Conservation (phyloP, 345 rosid genomes). For the Kernera saxatilis region DNA sequence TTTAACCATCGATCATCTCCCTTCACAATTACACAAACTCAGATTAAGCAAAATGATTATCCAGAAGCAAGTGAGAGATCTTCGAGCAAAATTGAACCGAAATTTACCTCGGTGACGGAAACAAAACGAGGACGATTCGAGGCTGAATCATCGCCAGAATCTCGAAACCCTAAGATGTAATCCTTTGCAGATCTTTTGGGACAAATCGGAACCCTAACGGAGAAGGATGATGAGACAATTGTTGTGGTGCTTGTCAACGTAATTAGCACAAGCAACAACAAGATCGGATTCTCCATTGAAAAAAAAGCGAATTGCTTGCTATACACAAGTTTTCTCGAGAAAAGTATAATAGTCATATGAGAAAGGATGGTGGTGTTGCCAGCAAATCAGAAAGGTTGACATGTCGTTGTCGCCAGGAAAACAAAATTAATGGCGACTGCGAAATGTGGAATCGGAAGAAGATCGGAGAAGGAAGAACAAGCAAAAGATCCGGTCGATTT, state of each 20-base stretch:
- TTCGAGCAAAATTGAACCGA: not conserved
- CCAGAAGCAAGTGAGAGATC: not conserved
- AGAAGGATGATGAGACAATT: not conserved
- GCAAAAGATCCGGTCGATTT: too few species aligned
- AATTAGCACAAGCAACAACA: conserved; percentile 3
- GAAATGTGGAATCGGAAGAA: too few species aligned
- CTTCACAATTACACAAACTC: conserved; percentile 29
- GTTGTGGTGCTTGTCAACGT: conserved; percentile 18
- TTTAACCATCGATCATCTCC: conserved; percentile 69
- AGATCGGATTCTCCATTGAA: conserved; percentile 27
- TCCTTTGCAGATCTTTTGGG: conserved; percentile 34
- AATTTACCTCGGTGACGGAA: conserved; percentile 57
- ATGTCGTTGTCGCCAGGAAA: not conserved
- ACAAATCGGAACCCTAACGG: conserved; percentile 37
- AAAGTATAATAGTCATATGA: not conserved
- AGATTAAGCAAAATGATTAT: not conserved
- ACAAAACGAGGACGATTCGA: conserved; percentile 7
- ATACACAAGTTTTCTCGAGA: not conserved
- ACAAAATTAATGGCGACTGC: not conserved
- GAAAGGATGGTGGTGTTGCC: not conserved
- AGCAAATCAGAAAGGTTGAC: not conserved
- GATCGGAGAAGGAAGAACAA: too few species aligned
- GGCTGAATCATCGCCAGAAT: conserved; percentile 19
- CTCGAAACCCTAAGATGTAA: conserved; percentile 47
- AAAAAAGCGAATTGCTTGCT: not conserved